Conservation (phyloP, 2,329 filamentous ascomycete species). For the Intubia oerlemansii region DNA sequence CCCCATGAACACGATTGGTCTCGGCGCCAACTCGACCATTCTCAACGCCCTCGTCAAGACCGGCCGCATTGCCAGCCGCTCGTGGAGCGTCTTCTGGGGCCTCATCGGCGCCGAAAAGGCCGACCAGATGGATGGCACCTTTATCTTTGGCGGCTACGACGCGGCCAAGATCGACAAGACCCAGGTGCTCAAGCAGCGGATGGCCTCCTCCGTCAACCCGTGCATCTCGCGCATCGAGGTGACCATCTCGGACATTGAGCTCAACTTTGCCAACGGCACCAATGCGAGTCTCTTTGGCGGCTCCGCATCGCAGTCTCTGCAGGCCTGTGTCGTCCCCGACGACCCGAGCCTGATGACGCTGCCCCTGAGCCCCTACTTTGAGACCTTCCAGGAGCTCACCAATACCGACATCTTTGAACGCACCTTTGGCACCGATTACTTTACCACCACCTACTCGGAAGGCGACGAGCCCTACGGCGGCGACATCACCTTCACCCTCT, state of each 20-base stretch:
- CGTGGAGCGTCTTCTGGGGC: slow-evolving; percentile 14
- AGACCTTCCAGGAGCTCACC: slow-evolving; percentile 1
- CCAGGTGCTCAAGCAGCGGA: too few species aligned
- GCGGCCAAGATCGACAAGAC: slow-evolving; percentile 9
- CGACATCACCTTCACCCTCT: slow-evolving; percentile 7
- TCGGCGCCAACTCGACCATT: slow-evolving; percentile 13
- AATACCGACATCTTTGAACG: slow-evolving; percentile 2
- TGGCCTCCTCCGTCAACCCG: too few species aligned
- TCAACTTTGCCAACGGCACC: slow-evolving; percentile 14
- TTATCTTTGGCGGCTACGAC: slow-evolving; percentile 13
- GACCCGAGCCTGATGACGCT: slow-evolving; percentile 8
- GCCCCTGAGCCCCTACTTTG: slow-evolving; percentile 8
- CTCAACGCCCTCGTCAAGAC: slow-evolving; percentile 10
- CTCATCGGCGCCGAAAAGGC: slow-evolving; percentile 4
- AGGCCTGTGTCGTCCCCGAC: slow-evolving; percentile 8
- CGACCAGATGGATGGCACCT: slow-evolving; percentile 9
- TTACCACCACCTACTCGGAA: not conserved
- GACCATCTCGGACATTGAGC: slow-evolving; percentile 11
- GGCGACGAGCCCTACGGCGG: slow-evolving; percentile 1
- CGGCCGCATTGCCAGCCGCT: slow-evolving; percentile 11
- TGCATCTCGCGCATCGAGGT: slow-evolving; percentile 12
- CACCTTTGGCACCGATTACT: slow-evolving; percentile 3
- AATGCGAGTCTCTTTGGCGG: slow-evolving; percentile 11
- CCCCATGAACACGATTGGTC: slow-evolving; percentile 9
- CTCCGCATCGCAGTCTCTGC: slow-evolving; percentile 3